These are phyloP conservation scores for Fusarium poae DNA, from an alignment of 2,329 filamentous ascomycete genomes.

Conservation along the genomic window DNA sequence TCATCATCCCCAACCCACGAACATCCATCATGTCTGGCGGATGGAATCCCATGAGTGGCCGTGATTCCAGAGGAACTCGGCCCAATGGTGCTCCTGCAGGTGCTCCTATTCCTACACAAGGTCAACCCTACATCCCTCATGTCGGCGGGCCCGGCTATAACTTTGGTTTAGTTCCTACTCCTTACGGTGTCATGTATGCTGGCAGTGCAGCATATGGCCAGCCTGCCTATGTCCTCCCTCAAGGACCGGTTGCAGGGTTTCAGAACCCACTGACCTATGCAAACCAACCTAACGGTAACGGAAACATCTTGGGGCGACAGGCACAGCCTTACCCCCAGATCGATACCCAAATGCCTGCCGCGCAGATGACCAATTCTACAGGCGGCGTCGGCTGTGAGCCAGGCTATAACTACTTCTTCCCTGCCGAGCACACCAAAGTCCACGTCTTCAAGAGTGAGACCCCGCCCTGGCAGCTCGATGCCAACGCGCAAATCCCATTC, in stretches of 20 bases:
- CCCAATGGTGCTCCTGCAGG: slow-evolving; percentile 54
- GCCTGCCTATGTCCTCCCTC: slow-evolving; percentile 21
- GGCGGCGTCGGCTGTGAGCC: slow-evolving; percentile 71
- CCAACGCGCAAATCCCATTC: slow-evolving; percentile 60
- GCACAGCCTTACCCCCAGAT: slow-evolving; percentile 59
- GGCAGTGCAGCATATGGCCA: slow-evolving; percentile 23
- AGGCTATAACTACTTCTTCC: slow-evolving; percentile 74
- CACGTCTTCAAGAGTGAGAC: slow-evolving; percentile 67
- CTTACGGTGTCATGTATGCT: slow-evolving; percentile 48
- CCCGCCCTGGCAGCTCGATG: slow-evolving; percentile 66
- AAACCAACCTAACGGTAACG: slow-evolving; percentile 56
- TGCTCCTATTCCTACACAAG: slow-evolving; percentile 52
- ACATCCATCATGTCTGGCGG: slow-evolving; percentile 54
- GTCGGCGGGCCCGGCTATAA: slow-evolving; percentile 54
- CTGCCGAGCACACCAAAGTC: slow-evolving; percentile 68
- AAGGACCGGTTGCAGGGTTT: slow-evolving; percentile 42
- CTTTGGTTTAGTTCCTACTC: slow-evolving; percentile 47
- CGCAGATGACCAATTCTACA: slow-evolving; percentile 68
- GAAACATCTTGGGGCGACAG: slow-evolving; percentile 54
- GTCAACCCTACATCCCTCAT: slow-evolving; percentile 57
- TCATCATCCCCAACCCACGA: neutral
- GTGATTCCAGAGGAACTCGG: slow-evolving; percentile 52
- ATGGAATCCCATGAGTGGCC: slow-evolving; percentile 58
- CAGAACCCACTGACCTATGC: slow-evolving; percentile 48
- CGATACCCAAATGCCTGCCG: slow-evolving; percentile 62